These are phyloP conservation scores for Canavalia gladiata DNA, from an alignment of 306 rosid species.

Conservation along the genomic window DNA sequence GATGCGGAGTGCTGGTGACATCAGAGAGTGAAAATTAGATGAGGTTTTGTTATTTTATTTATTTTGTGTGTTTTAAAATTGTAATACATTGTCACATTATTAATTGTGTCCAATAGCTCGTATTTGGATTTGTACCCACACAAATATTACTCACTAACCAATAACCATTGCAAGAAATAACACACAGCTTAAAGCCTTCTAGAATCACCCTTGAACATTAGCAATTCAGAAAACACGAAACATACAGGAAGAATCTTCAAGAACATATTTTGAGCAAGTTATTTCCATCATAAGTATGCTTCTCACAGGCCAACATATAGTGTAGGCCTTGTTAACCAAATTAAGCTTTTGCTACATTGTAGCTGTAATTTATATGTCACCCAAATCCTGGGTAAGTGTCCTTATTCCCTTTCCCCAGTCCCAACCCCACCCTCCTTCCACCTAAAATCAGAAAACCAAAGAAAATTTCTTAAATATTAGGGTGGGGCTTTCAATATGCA, in stretches of 20 bases:
- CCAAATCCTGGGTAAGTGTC: background rate
- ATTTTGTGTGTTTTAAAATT: too few relatives aligned
- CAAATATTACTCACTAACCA: too few relatives aligned
- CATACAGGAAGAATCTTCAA: background rate
- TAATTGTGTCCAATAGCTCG: too few relatives aligned
- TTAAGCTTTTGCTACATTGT: background rate
- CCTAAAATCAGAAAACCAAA: background rate
- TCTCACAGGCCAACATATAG: background rate
- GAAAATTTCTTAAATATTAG: background rate
- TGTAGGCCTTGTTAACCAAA: background rate
- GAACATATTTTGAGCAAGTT: background rate
- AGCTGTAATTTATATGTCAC: background rate
- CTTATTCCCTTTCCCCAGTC: background rate
- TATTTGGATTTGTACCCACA: too few relatives aligned
- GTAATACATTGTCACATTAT: too few relatives aligned
- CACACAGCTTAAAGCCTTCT: background rate
- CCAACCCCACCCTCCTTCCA: conserved; percentile 1
- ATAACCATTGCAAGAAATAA: background rate
- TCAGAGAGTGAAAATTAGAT: too few relatives aligned
- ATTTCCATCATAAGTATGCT: background rate
- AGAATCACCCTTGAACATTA: conserved; percentile 8
- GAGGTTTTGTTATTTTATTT: too few relatives aligned
- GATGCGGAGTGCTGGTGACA: too few relatives aligned
- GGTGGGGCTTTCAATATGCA: background rate
- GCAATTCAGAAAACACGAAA: background rate